Percentiles rank a stretch among this genome's conserved stretches.
These are phyloP conservation scores for Apiospora sp. DNA, from an alignment of 2,329 filamentous ascomycete genomes.

Conservation along the genomic window DNA sequence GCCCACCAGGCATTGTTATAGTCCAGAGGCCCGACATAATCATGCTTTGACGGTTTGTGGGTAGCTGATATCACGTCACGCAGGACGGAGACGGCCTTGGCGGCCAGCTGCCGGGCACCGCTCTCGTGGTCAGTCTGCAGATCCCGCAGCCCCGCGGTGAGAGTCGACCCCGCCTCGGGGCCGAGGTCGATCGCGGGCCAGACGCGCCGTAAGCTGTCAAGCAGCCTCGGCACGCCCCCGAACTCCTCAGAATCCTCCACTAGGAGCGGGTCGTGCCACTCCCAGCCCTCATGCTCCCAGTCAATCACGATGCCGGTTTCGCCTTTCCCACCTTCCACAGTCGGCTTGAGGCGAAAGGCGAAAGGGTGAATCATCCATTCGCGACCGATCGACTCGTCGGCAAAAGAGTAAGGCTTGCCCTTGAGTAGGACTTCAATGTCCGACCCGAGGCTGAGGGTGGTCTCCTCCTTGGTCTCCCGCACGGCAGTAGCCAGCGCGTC, in stretches of 20 bases:
- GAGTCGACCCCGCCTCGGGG: constrained; percentile 50
- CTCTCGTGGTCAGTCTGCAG: constrained; percentile 66
- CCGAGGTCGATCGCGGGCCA: constrained; percentile 65
- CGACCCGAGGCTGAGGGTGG: constrained; percentile 55
- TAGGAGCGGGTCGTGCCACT: constrained; percentile 62
- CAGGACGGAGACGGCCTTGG: constrained; percentile 59
- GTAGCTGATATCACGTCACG: constrained; percentile 45
- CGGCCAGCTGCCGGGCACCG: constrained; percentile 66
- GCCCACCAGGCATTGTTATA: constrained; percentile 59
- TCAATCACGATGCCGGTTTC: constrained; percentile 61
- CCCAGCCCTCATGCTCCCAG: constrained; percentile 68
- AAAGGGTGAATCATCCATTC: constrained; percentile 72
- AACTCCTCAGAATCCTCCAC: constrained; percentile 56
- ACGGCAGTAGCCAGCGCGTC: constrained; percentile 64
- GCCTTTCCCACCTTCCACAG: constrained; percentile 45
- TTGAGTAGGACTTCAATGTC: constrained; percentile 58
- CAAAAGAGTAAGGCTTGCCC: constrained; percentile 66
- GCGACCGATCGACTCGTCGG: constrained; percentile 59
- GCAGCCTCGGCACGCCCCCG: constrained; percentile 63
- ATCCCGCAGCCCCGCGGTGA: constrained; percentile 55
- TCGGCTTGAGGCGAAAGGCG: constrained; percentile 58
- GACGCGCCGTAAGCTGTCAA: constrained; percentile 65
- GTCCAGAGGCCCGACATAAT: too few species aligned
- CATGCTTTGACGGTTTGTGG: too few species aligned
- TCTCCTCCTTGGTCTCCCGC: constrained; percentile 71